phyloP scores from a whole-genome alignment of 441 rosid species.

The Geranium incanum region DNA sequence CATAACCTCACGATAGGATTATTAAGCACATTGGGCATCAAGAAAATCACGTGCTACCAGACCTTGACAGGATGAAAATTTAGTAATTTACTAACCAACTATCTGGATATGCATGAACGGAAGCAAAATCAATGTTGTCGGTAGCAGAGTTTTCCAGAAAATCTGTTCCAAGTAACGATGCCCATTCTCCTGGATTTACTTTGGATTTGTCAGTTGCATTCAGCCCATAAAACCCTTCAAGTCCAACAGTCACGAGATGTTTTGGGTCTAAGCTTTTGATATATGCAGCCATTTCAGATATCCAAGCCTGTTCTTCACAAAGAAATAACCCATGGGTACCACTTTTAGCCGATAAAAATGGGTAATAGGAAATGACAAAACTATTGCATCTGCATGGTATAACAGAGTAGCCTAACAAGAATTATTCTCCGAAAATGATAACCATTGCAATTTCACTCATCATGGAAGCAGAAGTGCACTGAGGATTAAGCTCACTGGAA shows the following conservation, averaged over 20 bases:
- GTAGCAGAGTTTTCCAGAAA: conserved; percentile 37
- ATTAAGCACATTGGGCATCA: neutral
- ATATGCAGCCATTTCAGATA: conserved; percentile 41
- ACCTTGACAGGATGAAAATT: neutral
- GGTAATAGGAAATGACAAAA: neutral
- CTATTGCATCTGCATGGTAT: neutral
- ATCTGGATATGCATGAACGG: conserved; percentile 48
- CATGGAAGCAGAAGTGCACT: neutral
- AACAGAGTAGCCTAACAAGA: neutral
- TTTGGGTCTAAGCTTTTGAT: conserved; percentile 39
- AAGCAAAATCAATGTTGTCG: conserved; percentile 41
- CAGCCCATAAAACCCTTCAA: conserved; percentile 42
- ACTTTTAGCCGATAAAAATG: neutral
- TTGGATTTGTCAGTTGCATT: conserved; percentile 20
- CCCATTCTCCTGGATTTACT: conserved; percentile 48
- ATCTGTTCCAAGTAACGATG: conserved; percentile 42
- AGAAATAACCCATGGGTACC: neutral
- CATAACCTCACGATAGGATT: too few species aligned
- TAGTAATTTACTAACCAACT: conserved; percentile 39
- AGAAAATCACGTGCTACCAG: neutral
- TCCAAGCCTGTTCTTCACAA: conserved; percentile 31
- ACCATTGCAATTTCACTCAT: neutral
- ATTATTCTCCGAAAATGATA: neutral
- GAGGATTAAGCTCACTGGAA: neutral
- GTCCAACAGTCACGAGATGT: conserved; percentile 38